Conservation (phyloP, 1,139 yeast genomes). For the Fermentozyma sake region DNA sequence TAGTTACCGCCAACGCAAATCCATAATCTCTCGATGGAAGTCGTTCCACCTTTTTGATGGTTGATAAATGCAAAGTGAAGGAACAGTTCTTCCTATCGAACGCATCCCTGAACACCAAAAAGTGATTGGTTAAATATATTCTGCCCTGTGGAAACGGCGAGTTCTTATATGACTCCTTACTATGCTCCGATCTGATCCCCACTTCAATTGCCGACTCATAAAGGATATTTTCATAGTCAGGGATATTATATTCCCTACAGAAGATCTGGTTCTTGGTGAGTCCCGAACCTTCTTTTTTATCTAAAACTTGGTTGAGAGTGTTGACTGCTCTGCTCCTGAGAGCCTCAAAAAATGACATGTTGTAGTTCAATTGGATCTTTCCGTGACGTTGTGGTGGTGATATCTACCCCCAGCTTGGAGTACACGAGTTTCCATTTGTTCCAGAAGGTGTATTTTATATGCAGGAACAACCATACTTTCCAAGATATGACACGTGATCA, state of each 20-base stretch:
- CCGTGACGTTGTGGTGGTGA: too few relatives aligned
- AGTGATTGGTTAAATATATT: constrained; percentile 67
- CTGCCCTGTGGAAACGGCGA: constrained; percentile 49
- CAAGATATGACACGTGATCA: too few relatives aligned
- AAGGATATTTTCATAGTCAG: constrained; percentile 62
- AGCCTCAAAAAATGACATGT: constrained; percentile 24
- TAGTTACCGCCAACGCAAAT: constrained; percentile 70
- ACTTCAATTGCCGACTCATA: constrained; percentile 71
- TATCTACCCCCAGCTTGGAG: too few relatives aligned
- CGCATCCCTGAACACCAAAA: constrained; percentile 66
- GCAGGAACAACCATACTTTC: too few relatives aligned
- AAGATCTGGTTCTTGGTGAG: constrained; percentile 66
- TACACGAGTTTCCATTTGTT: too few relatives aligned
- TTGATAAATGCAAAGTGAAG: constrained; percentile 68
- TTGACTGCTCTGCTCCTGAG: constrained; percentile 20
- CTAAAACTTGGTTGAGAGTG: constrained; percentile 40
- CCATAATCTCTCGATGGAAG: constrained; percentile 71
- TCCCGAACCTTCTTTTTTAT: constrained; percentile 28
- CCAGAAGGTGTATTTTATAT: too few relatives aligned
- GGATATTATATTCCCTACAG: constrained; percentile 62
- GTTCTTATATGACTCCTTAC: constrained; percentile 22
- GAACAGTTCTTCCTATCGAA: constrained; percentile 67
- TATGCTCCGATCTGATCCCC: constrained; percentile 40
- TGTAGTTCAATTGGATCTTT: constrained; percentile 1
- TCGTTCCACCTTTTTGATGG: constrained; percentile 82